phyloP scores from a whole-genome alignment of 2,329 filamentous ascomycete species.

The Alternaria conjuncta region DNA sequence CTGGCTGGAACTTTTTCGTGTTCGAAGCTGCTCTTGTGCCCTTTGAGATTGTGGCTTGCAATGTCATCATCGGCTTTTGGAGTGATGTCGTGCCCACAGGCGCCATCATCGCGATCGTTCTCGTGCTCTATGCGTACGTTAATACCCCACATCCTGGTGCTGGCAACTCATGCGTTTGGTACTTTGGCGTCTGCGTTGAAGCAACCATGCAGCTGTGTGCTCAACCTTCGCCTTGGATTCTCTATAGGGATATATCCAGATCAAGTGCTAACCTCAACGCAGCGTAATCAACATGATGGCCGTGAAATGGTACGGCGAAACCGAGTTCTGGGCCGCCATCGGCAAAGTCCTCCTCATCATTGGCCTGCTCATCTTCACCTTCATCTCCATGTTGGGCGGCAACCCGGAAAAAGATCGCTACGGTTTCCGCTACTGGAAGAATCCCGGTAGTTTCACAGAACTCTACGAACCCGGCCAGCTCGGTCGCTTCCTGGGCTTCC shows the following conservation, averaged over 20 bases:
- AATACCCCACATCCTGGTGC: background rate
- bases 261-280: conserved; percentile 12
- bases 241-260: background rate
- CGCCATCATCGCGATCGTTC: conserved; percentile 66
- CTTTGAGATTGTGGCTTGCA: conserved; percentile 66
- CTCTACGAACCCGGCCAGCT: conserved; percentile 69
- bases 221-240: background rate
- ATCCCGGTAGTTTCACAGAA: conserved; percentile 72
- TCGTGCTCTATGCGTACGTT: conserved; percentile 64
- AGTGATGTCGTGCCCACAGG: conserved; percentile 65
- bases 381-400: conserved; percentile 82
- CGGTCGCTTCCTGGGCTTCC: conserved; percentile 77
- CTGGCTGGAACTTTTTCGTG: conserved; percentile 77
- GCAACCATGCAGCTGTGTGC: background rate
- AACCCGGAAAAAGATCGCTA: conserved; percentile 67
- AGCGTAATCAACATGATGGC: conserved; percentile 71
- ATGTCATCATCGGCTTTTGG: conserved; percentile 51
- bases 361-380: conserved; percentile 64
- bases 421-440: conserved; percentile 58
- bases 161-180: background rate
- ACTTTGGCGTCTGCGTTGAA: background rate
- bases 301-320: conserved; percentile 55
- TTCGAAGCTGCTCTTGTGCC: conserved; percentile 72
- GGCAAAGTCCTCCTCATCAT: conserved; percentile 57
- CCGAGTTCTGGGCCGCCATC: conserved; percentile 78